Base-by-base conservation (phyloP, 495 filamentous ascomycete species). In the Apiosordaria backusii region DNA sequence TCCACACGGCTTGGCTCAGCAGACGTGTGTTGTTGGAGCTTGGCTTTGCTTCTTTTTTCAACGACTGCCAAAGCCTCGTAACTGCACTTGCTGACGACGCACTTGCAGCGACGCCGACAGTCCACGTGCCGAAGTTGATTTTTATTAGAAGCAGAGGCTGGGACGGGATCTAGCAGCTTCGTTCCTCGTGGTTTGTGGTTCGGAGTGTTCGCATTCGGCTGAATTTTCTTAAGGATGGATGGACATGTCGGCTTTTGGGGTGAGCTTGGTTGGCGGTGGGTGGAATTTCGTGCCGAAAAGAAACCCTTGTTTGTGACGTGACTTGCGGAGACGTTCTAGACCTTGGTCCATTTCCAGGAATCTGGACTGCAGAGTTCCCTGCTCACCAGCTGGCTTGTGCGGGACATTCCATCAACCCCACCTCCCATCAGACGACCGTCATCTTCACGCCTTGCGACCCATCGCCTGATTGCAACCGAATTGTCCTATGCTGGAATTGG, bases 401-500 rank as follows among this genome's bases (percentile, higher is more conserved):
- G 15, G 13, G 15, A 5, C 26, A 26, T 15, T 24, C 6, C 52
- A 58, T 15, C 16, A 4, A n/a, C n/a, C n/a, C n/a, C n/a, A n/a
- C n/a, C n/a, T n/a, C n/a, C n/a, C n/a, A 61, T 61, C 59, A 61
- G 59, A 61, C 59, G 59, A 61, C n/a, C 15, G 13, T 13, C 59
- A 18, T 61, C 19, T 61, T n/a, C 7, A 45, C 40, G 59, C 25
- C 25, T 22, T 45, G 24, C 59, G 26, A 45, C 24, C 59, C 65
- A 60, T 64, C 61, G 60, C 27, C 57, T 61, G 61, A 61, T 45
- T 13, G 27, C n/a, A 25, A 61, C 52, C 58, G 60, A 64, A 55
- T 63, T 68, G 59, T 50, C 25, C 55, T 50, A 65, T 69, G 26
- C 68, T 70, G 50, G 60, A 66, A 63, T 61, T 57, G 64, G 67